phyloP scores from a whole-genome alignment of 768 basidiomycete genomes.

The Amanita thiersii region DNA sequence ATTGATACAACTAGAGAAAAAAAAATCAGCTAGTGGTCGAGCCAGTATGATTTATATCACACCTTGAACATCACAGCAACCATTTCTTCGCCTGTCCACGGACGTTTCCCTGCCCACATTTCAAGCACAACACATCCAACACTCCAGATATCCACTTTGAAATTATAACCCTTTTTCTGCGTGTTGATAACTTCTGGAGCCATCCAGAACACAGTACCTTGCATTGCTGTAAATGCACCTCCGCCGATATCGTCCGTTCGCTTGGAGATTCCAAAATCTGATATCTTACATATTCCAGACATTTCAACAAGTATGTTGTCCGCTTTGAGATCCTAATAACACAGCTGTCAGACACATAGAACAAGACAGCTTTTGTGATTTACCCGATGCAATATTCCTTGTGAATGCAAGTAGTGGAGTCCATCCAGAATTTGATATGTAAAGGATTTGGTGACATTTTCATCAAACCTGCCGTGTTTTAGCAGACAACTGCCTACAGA shows the following conservation, averaged over 20 bases:
- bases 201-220: constrained; percentile 99
- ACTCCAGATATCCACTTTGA: constrained; percentile 98
- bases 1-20: constrained; percentile 63
- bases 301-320: constrained; percentile 97
- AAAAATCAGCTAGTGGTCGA: not conserved
- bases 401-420: constrained; percentile 86
- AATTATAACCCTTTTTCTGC: constrained; percentile 86
- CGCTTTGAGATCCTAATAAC: constrained; percentile 81
- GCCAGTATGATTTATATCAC: constrained; percentile 14
- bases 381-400: constrained; percentile 89
- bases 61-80: constrained; percentile 95
- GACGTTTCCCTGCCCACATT: constrained; percentile 97
- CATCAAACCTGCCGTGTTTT: constrained; percentile 89
- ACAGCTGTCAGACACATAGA: constrained; percentile 5
- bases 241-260: constrained; percentile 79
- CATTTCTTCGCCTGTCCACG: constrained; percentile 87
- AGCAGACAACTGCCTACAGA: constrained; percentile 87
- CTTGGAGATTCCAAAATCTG: constrained; percentile 98
- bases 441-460: constrained; percentile 88
- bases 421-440: constrained; percentile 88
- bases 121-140: constrained; percentile 97
- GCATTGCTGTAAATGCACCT: constrained; percentile 89
- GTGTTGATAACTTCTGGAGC: constrained; percentile 91
- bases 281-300: constrained; percentile 91
- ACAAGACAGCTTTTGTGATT: constrained; percentile 12